phyloP scores from a whole-genome alignment of 192 early-diverging fungal species.

The Geosiphon pyriformis region DNA sequence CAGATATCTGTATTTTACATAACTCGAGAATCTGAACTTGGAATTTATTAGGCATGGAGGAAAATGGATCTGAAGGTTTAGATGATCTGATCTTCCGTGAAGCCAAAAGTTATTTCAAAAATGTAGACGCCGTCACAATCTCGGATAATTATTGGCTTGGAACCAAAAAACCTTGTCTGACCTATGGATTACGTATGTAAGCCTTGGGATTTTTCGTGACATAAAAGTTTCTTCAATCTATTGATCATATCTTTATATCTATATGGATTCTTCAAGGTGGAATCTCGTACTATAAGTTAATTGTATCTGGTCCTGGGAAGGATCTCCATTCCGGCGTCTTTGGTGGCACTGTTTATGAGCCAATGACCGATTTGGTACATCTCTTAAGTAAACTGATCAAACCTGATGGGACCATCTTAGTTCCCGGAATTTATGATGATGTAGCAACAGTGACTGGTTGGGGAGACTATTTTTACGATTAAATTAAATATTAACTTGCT shows the following conservation, averaged over 20 bases:
- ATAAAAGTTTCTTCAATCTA: neutral
- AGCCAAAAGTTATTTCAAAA: slow-evolving; percentile 83
- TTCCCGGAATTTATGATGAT: slow-evolving; percentile 89
- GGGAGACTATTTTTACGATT: neutral
- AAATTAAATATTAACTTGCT: neutral
- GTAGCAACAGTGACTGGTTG: slow-evolving; percentile 75
- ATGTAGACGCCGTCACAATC: slow-evolving; percentile 94
- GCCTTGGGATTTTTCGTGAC: neutral
- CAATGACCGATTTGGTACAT: slow-evolving; percentile 91
- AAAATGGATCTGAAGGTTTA: slow-evolving; percentile 90
- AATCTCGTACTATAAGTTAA: slow-evolving; percentile 59
- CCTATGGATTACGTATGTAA: slow-evolving; percentile 80
- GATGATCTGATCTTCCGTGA: slow-evolving; percentile 84
- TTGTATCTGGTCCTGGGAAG: slow-evolving; percentile 73
- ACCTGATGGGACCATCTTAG: slow-evolving; percentile 80
- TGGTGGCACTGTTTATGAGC: slow-evolving; percentile 92
- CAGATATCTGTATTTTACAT: too few species aligned
- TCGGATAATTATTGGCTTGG: slow-evolving; percentile 99
- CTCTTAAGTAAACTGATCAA: slow-evolving; percentile 81
- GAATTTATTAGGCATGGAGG: slow-evolving; percentile 47
- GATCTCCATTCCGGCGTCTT: slow-evolving; percentile 98
- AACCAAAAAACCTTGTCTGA: slow-evolving; percentile 92
- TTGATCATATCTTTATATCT: slow-evolving; percentile 4
- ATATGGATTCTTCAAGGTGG: slow-evolving; percentile 31
- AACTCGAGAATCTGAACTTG: too few species aligned